Conservation (phyloP, 495 filamentous ascomycete genomes). For the Neurospora terricola region DNA sequence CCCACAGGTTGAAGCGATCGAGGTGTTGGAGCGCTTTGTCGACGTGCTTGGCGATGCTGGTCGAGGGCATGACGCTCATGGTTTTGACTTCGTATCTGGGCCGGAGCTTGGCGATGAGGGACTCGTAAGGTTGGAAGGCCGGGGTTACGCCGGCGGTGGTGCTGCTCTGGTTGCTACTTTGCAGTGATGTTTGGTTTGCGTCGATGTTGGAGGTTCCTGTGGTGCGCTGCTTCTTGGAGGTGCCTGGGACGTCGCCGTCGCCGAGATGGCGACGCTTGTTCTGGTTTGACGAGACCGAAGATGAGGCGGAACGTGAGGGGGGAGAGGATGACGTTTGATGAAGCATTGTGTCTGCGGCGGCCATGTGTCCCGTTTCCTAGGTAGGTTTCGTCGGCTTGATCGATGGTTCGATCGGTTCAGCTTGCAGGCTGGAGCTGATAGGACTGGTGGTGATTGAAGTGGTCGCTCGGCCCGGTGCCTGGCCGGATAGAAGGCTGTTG, state of each 20-base stretch:
- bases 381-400: not conserved
- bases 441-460: not conserved
- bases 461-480: not conserved
- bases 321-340: not conserved
- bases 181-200: not conserved
- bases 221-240: constrained; percentile 1
- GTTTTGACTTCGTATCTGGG: constrained; percentile 30
- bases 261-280: not conserved
- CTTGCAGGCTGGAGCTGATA: not conserved
- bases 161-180: constrained; percentile 1
- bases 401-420: not conserved
- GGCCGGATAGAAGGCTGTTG: not conserved
- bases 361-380: not conserved
- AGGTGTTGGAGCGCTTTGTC: constrained; percentile 31
- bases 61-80: constrained; percentile 43
- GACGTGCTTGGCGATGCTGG: constrained; percentile 46
- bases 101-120: constrained; percentile 17
- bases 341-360: not conserved
- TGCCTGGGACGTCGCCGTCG: not conserved
- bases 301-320: not conserved
- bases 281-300: not conserved
- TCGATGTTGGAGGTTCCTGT: not conserved
- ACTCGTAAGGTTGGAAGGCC: constrained; percentile 12
- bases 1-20: constrained; percentile 22
- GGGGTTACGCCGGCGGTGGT: constrained; percentile 1